phyloP scores from a whole-genome alignment of 208 protist genomes.

The Leishmania martiniquensis region DNA sequence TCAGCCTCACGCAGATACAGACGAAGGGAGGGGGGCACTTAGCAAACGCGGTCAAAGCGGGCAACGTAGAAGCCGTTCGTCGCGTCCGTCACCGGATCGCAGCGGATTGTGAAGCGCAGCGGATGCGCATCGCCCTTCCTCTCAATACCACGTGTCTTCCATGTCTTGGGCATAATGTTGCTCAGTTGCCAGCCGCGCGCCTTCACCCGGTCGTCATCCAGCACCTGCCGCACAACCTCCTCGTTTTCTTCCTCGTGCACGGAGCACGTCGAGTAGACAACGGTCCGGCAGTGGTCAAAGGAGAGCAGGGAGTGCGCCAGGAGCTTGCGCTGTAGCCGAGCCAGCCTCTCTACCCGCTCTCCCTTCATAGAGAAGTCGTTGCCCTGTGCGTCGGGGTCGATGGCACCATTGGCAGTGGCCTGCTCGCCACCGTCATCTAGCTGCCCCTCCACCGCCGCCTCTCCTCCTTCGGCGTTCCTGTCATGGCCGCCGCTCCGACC shows the following conservation, averaged over 20 bases:
- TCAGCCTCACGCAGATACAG: background rate
- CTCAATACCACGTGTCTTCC: conserved; percentile 57
- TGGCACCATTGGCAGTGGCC: conserved; percentile 18
- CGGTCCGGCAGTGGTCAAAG: conserved; percentile 85
- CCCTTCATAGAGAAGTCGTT: conserved; percentile 55
- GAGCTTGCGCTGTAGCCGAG: conserved; percentile 86
- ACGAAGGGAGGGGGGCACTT: background rate
- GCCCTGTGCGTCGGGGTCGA: conserved; percentile 46
- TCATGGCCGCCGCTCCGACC: background rate
- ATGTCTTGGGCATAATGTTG: conserved; percentile 78
- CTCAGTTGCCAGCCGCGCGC: conserved; percentile 78
- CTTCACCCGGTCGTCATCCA: conserved; percentile 76
- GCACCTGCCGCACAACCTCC: conserved; percentile 80
- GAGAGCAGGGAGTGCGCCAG: conserved; percentile 86
- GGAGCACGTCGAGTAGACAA: conserved; percentile 94
- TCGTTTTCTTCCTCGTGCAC: conserved; percentile 92
- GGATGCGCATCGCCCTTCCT: conserved; percentile 33
- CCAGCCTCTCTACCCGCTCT: conserved; percentile 79
- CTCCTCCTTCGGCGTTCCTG: background rate
- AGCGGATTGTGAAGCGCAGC: conserved; percentile 85
- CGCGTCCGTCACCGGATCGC: conserved; percentile 64
- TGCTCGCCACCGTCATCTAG: conserved; percentile 9
- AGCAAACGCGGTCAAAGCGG: conserved; percentile 69
- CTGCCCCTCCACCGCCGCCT: conserved; percentile 11
- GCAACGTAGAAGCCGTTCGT: conserved; percentile 92